Base-by-base conservation (phyloP, 2,329 filamentous ascomycete genomes). In the Xylariaceae sp. region DNA sequence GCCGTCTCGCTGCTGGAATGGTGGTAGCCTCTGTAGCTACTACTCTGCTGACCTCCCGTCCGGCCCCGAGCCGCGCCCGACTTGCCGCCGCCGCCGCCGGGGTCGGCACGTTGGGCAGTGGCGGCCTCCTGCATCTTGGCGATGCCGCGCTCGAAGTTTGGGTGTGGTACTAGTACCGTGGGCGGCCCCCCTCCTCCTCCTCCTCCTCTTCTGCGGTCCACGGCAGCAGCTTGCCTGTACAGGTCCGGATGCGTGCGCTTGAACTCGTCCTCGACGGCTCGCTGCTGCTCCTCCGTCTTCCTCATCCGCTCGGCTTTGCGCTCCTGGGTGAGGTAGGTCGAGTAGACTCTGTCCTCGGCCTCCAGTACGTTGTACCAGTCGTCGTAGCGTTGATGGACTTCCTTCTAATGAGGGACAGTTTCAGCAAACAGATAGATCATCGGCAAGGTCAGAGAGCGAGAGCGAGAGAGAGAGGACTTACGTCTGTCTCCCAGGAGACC, bases 221-320 rank as follows among this genome's bases (percentile, higher is more conserved):
- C 14, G 27, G 14, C 25, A 15, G 14, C 60, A 36, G 59, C 62
- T 40, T 70, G 70, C 26, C 50, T 55, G 46, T 65, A 67, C 5
- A 75, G 52, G 9, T 61, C 57, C 6, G 68, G 64, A 39, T 67
- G 64, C 11, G 58, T 56, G 15, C 52, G 45, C 40, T 63, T 58
- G 34, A 76, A 68, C 36, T 74, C 69, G 1, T 54, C 51, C 45
- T 72, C 70, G 2, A 75, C 57, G 18, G 63, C 58, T 26, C 57
- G 60, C 47, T 76, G 70, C 30, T 67, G 63, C 34, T 60, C 55
- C 19, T 60, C 55, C 12, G 69, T 56, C 4, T 57, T 60, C 11
- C 58, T 56, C 12, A 53, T 49, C 16, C 65, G 61, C 39, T 68
- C 65, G 2, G 52, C 47, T 17, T 61, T 60, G 24, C 57, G 54